Conservation (phyloP, 1,139 yeast genomes). For the Blastobotrys persicus region DNA sequence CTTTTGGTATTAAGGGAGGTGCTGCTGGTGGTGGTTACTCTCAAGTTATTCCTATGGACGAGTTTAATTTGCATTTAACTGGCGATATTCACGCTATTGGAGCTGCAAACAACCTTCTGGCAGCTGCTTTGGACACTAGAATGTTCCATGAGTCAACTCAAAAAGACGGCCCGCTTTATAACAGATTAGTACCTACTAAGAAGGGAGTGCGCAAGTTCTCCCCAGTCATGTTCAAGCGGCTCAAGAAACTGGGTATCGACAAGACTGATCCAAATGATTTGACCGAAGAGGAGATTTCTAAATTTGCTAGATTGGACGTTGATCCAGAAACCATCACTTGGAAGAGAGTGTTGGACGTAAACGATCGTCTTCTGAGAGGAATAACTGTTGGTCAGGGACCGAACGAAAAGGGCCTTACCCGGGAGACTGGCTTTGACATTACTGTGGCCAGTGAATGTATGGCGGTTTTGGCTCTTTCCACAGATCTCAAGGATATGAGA, state of each 20-base stretch:
- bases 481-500: slow-evolving; percentile 81
- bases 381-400: slow-evolving; percentile 92
- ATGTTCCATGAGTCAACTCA: slow-evolving; percentile 97
- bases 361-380: slow-evolving; percentile 90
- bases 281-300: slow-evolving; percentile 70
- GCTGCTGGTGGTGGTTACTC: slow-evolving; percentile 99
- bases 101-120: slow-evolving; percentile 91
- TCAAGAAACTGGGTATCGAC: slow-evolving; percentile 74
- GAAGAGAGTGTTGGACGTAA: slow-evolving; percentile 96
- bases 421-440: slow-evolving; percentile 93
- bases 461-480: slow-evolving; percentile 94
- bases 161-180: slow-evolving; percentile 81
- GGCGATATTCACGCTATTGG: slow-evolving; percentile 98
- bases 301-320: slow-evolving; percentile 83
- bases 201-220: slow-evolving; percentile 65
- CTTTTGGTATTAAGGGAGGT: slow-evolving; percentile 98
- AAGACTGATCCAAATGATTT: slow-evolving; percentile 80
- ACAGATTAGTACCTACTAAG: slow-evolving; percentile 77
- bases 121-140: slow-evolving; percentile 97
- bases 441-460: slow-evolving; percentile 97
- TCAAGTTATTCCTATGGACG: slow-evolving; percentile 99
- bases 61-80: slow-evolving; percentile 95
- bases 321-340: slow-evolving; percentile 94
- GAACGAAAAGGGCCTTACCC: slow-evolving; percentile 86
- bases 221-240: slow-evolving; percentile 72